Evolutionary conservation across 352 stramenopile genomes (phyloP).

Genomic region (Pythium sp.): DNA sequence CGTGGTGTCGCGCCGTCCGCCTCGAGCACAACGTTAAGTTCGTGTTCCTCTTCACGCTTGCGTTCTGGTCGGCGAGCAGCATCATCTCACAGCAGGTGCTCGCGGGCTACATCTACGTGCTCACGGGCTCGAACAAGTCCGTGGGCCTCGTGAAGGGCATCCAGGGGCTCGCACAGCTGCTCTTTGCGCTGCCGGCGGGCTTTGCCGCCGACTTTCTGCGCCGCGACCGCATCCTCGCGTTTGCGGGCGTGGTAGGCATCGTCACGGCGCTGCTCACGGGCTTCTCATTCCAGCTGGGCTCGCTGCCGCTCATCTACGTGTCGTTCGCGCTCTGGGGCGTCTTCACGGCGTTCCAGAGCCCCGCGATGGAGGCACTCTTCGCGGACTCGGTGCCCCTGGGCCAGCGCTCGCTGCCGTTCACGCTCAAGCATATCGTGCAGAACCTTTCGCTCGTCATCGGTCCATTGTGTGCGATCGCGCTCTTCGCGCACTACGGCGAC

Average conservation of each 20-base stretch:
- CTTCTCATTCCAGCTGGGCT: slow-evolving; percentile 39
- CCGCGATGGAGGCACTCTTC: slow-evolving; percentile 78
- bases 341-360: slow-evolving; percentile 76
- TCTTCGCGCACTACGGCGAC: slow-evolving; percentile 76
- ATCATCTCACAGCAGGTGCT: slow-evolving; percentile 60
- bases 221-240: slow-evolving; percentile 46
- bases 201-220: slow-evolving; percentile 51
- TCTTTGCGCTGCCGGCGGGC: slow-evolving; percentile 52
- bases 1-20: neutral
- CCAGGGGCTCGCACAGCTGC: slow-evolving; percentile 50
- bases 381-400: slow-evolving; percentile 75
- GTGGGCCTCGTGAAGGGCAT: slow-evolving; percentile 44
- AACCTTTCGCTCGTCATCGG: slow-evolving; percentile 52
- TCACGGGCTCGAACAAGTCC: slow-evolving; percentile 47
- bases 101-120: slow-evolving; percentile 53
- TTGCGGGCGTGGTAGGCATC: slow-evolving; percentile 38
- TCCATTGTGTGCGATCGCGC: slow-evolving; percentile 50
- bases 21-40: slow-evolving; percentile 76
- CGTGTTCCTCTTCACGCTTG: slow-evolving; percentile 66
- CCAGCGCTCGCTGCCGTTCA: slow-evolving; percentile 75
- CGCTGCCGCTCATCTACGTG: slow-evolving; percentile 52
- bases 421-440: slow-evolving; percentile 59
- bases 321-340: slow-evolving; percentile 75
- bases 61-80: slow-evolving; percentile 58
- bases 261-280: slow-evolving; percentile 36